Evolutionary conservation across 805 yeast genomes (phyloP).

Genomic region (Millerozyma miso): DNA sequence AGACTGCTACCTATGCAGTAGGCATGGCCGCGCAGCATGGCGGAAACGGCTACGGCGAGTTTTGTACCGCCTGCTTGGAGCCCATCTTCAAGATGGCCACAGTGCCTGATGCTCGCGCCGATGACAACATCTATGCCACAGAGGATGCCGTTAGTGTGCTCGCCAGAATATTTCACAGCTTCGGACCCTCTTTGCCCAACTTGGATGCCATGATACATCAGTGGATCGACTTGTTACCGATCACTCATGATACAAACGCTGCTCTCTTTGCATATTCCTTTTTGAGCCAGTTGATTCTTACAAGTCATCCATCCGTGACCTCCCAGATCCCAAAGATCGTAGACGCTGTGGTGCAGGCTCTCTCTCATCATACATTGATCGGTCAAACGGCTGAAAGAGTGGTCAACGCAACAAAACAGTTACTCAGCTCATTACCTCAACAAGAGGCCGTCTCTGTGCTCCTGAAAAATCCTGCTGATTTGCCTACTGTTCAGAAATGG

Average conservation of each 20-base stretch:
- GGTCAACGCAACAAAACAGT: conserved; percentile 57
- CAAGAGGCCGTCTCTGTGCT: conserved; percentile 62
- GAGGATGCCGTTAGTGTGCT: conserved; percentile 81
- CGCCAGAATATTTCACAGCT: conserved; percentile 73
- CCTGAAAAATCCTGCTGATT: conserved; percentile 57
- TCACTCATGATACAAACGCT: conserved; percentile 79
- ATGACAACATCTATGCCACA: conserved; percentile 80
- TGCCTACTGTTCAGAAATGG: conserved; percentile 58
- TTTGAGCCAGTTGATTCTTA: conserved; percentile 65
- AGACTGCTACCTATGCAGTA: conserved; percentile 78
- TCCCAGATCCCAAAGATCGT: conserved; percentile 58
- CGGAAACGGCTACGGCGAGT: conserved; percentile 54
- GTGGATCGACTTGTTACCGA: conserved; percentile 83
- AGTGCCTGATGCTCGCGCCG: conserved; percentile 79
- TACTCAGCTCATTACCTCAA: conserved; percentile 64
- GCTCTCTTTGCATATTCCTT: conserved; percentile 82
- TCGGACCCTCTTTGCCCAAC: conserved; percentile 56
- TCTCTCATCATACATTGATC: conserved; percentile 58
- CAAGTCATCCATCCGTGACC: conserved; percentile 52
- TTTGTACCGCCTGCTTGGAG: conserved; percentile 66
- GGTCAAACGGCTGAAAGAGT: conserved; percentile 71
- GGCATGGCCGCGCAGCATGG: conserved; percentile 87
- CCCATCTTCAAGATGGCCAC: conserved; percentile 68
- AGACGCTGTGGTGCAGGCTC: conserved; percentile 69
- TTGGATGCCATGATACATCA: conserved; percentile 58